Evolutionary conservation across 495 filamentous ascomycete genomes (phyloP).

Genomic region (Achaetomiella virescens): DNA sequence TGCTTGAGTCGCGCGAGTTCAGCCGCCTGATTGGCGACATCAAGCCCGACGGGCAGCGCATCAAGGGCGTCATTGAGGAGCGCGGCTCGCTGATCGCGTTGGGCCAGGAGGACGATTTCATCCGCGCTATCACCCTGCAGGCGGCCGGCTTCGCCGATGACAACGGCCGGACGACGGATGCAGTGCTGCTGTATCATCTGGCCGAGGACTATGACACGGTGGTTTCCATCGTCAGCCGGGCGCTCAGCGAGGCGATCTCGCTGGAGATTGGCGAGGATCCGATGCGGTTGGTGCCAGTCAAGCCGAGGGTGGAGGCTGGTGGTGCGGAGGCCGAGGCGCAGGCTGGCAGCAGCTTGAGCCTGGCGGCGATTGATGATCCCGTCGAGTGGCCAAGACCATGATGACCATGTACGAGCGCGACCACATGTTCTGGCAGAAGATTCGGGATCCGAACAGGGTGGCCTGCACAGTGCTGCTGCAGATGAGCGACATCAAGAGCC

Average conservation of each 20-base stretch:
- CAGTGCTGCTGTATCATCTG: conserved; percentile 88
- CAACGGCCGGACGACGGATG: conserved; percentile 84
- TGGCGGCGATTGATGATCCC: conserved; percentile 84
- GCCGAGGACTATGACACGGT: conserved; percentile 92
- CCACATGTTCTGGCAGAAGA: conserved; percentile 63
- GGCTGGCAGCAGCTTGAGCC: conserved; percentile 59
- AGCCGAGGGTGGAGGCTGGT: conserved; percentile 48
- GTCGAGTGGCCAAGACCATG: conserved; percentile 73
- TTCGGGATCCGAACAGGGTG: conserved; percentile 59
- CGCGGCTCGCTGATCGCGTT: conserved; percentile 80
- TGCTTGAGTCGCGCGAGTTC: conserved; percentile 90
- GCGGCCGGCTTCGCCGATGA: conserved; percentile 90
- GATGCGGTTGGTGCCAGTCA: conserved; percentile 69
- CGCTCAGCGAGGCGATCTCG: conserved; percentile 80
- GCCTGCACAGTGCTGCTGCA: conserved; percentile 66
- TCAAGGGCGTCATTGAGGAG: conserved; percentile 81
- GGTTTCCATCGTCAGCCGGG: conserved; percentile 77
- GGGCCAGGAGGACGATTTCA: conserved; percentile 70
- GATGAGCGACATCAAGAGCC: conserved; percentile 69
- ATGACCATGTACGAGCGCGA: conserved; percentile 70
- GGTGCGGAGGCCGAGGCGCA: conserved; percentile 27
- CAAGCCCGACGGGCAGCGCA: conserved; percentile 68
- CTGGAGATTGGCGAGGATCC: conserved; percentile 73
- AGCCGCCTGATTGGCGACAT: conserved; percentile 91
- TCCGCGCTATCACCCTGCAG: conserved; percentile 79